Base-by-base conservation (phyloP, 2,329 filamentous ascomycete species). In the Diaporthe eres region DNA sequence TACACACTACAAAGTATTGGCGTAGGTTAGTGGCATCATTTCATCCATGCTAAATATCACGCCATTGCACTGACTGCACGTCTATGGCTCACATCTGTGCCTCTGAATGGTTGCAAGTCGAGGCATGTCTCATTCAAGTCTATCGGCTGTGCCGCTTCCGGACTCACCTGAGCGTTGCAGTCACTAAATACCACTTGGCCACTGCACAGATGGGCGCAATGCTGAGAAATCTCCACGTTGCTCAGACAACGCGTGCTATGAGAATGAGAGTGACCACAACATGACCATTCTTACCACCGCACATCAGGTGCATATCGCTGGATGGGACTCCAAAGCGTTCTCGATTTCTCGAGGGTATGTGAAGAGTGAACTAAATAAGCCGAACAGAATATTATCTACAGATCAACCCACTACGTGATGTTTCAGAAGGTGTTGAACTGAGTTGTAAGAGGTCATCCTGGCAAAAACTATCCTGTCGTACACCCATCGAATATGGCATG, bases 11-110 rank as follows among this genome's bases (percentile, higher is more conserved):
- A 4, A 39, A 31, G 17, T 34, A 15, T 47, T 65, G 31, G 47
- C 22, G 31, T 25, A 13, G 31, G 12, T 51, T 68, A 39, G 47
- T 68, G 47, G 31, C 13, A 68, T 68, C 17, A 6, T 28, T 68
- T 6, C 34, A 70, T 70, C 22, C n/a, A 25, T 70, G 34, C 65
- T 42, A 28, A 42, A 2, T 55, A 55, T 70, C 65, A 39, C 65
- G 65, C 31, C 65, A 70, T 70, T 70, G 65, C 49, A 70, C 49
- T 39, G 65, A 34, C 65, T 8, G 47, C 53, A 4, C 31, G 22
- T 34, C 44, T 15, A 31, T 19, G 63, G 31, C 28, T 51, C 63
- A 28, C 28, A 7, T 8, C 31, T 17, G 42, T 8, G n/a, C 61
- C 44, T 68, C 44, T 37, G 22, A 51, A 51, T 53, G 63, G 19